phyloP scores from a whole-genome alignment of 176 grass and related monocot species.

The barley (Hordeum vulgare) region MorexV3_pseudomolecules_assembly NC_058519.1:146772893-146773392 shows the following conservation, averaged over 20 bases:
- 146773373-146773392: conserved; percentile 99
- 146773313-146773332: neutral
- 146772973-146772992: neutral
- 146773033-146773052: neutral
- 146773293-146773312: neutral
- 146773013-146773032: no score
- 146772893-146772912: neutral
- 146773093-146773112: conserved; percentile 1
- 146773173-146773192: neutral
- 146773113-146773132: conserved; percentile 6
- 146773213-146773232: neutral
- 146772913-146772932: neutral
- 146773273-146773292: neutral
- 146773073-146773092: neutral
- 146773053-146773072: neutral
- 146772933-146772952: conserved; percentile 11
- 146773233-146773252: neutral
- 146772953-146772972: neutral
- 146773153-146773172: conserved; percentile 17
- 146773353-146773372: conserved; percentile 94
- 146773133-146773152: neutral
- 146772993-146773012: conserved; percentile 6
- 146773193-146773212: neutral
- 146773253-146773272: conserved; percentile 1
- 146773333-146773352: conserved; percentile 36